phyloP scores from a whole-genome alignment of 2,329 filamentous ascomycete species.

The Aspergillus novoparasiticus region DNA sequence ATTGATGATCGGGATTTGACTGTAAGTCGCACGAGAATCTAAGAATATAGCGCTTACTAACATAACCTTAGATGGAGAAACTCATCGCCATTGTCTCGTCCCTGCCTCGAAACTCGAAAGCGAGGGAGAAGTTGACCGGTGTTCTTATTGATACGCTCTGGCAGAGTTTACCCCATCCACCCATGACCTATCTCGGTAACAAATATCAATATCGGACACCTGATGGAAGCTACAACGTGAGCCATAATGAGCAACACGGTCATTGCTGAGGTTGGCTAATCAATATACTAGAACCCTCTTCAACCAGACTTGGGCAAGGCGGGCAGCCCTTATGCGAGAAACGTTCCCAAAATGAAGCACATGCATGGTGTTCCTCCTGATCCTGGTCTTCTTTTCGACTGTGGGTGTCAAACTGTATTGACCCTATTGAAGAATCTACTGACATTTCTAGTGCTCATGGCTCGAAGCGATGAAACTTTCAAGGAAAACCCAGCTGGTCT shows the following conservation, averaged over 20 bases:
- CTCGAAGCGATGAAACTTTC: conserved; percentile 10
- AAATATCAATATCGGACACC: conserved; percentile 12
- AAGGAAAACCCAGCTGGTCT: conserved; percentile 47
- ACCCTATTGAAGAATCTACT: neutral
- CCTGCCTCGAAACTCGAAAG: conserved; percentile 8
- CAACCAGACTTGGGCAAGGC: conserved; percentile 11
- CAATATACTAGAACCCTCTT: conserved; percentile 1
- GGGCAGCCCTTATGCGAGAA: conserved; percentile 15
- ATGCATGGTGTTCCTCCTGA: conserved; percentile 10
- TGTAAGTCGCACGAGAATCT: conserved; percentile 2
- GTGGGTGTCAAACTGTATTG: neutral
- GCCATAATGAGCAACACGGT: neutral
- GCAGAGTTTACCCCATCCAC: conserved; percentile 13
- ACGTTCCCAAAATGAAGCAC: conserved; percentile 7
- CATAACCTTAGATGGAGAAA: conserved; percentile 9
- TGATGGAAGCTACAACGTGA: conserved; percentile 12
- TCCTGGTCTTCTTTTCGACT: conserved; percentile 13
- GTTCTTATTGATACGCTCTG: conserved; percentile 10
- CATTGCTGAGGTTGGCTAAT: neutral
- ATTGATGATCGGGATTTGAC: conserved; percentile 13
- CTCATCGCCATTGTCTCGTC: conserved; percentile 9
- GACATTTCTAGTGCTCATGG: conserved; percentile 11
- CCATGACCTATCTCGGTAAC: conserved; percentile 11
- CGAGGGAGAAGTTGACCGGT: conserved; percentile 8
- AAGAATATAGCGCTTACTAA: neutral